Base-by-base conservation (phyloP, 805 yeast species). In the Yamadazyma phyllophila region DNA sequence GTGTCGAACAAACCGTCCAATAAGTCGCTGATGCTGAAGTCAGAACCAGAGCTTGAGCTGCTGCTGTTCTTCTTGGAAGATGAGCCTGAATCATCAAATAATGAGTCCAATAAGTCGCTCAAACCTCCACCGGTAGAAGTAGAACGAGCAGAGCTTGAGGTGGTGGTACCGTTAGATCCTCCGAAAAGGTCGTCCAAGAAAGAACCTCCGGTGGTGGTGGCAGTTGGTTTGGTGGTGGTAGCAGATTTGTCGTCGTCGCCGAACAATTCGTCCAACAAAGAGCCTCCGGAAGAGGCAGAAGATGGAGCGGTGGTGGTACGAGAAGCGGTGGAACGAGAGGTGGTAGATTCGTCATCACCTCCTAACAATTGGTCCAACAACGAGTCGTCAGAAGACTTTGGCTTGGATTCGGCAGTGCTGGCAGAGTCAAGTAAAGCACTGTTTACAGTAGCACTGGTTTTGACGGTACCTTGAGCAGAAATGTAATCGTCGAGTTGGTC, bases 111-210 rank as follows among this genome's bases (percentile, higher is more conserved):
- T 20, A 39, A 37, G 13, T 38, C 45, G 27, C 20, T 13, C n/a
- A 52, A 50, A 12, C 37, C 36, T 24, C 51, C 47, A 12, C 53
- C 53, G 36, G 53, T 37, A 13, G 51, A 29, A 10, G 49, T 24
- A 12, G 58, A 44, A 30, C 48, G 34, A 11, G 50, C 15, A 36
- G 49, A 27, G 16, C 56, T 26, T 29, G 51, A 15, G 20, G 50
- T 26, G 26, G 45, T 31, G 33, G 41, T 41, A 36, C 53, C 24
- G 8, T 14, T 20, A 8, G 29, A 32, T 9, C 38, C 46, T 9
- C 56, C 59, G 6, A 56, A 46, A 6, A 57, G n/a, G 29, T 45
- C 46, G 24, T 44, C 51, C 40, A 54, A 40, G 14, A 49, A 42
- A 29, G 50, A 46, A 7, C 46, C 46, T 24, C 43, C 41, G 36